Evolutionary conservation across 305 asterid genomes (phyloP).

Genomic region (Coffea humblotiana): DNA sequence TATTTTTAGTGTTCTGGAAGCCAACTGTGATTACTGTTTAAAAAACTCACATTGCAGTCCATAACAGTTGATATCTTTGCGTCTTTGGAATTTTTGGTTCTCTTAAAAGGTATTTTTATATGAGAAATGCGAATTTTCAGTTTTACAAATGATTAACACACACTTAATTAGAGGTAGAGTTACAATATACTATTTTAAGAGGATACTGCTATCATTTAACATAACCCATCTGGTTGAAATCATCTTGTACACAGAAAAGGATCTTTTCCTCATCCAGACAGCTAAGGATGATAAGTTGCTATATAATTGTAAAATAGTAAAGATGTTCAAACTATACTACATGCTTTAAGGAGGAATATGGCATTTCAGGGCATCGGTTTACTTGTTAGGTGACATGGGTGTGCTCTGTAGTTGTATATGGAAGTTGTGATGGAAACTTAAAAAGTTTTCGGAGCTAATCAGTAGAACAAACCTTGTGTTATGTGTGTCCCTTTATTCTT

Average conservation of each 20-base stretch:
- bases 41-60: neutral
- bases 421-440: neutral
- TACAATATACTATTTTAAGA: neutral
- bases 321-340: neutral
- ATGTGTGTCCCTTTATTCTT: neutral
- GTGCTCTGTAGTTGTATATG: neutral
- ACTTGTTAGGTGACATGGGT: neutral
- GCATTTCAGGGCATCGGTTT: neutral
- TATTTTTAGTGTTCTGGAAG: neutral
- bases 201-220: neutral
- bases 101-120: neutral
- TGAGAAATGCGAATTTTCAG: neutral
- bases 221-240: neutral
- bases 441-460: neutral
- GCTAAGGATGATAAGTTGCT: neutral
- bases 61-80: neutral
- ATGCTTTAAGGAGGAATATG: neutral
- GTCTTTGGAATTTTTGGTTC: neutral
- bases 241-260: neutral
- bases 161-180: neutral
- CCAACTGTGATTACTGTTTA: neutral
- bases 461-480: neutral
- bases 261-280: neutral
- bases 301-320: neutral
- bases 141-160: neutral